Base-by-base conservation (phyloP, 192 early-diverging fungal species). In the Irineochytrium annulatum region DNA sequence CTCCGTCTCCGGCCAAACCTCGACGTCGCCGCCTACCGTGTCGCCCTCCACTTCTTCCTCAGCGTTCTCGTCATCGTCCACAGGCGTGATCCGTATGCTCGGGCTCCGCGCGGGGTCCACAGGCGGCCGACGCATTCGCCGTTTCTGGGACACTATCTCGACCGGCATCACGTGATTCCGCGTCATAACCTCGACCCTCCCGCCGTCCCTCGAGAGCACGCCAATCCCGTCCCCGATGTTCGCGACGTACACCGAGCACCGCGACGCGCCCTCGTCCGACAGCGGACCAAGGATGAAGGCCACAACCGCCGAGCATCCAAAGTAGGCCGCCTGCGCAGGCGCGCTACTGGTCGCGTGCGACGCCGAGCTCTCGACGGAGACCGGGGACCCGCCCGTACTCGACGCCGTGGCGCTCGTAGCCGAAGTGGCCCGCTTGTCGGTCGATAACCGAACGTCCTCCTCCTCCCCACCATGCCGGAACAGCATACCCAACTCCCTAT, bases 171-270 rank as follows among this genome's bases (percentile, higher is more conserved):
- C 82, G 55, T 91, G 90, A 28, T 88, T 85, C 60, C 78, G 76
- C 0, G 89, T 82, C 27, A 95, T 77, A 45, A 89, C 77, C 19
- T 82, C 61, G 6, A 84, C 84, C 1, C 69, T 76, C 26, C 89
- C 83, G 39, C 77, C 87, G 27, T 86, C 86, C 58, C 84, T 75
- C 28, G 89, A 89, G 34, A 92, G 73, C 27, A 92, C 88, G 2
- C 86, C 90, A 30, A 89, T 70, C 13, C 86, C 85, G 67, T 95
- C 91, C 24, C 92, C 91, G 2, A 90, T 87, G 58, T 92, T 93
- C 13, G 91, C 89, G 4, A 90, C 86, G 58, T 93, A 93, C 45
- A 93, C 68, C 22, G 76, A 88, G 60, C 72, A 73, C 35, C 34
- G 39, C 69, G 24, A 46, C 44, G 11, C 52, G 31, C 26, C 39